Evolutionary conservation across 2,329 filamentous ascomycete species (phyloP), one percentile per base, ranked within the genome.

Genomic region (Cercospora brassicicola): DNA sequence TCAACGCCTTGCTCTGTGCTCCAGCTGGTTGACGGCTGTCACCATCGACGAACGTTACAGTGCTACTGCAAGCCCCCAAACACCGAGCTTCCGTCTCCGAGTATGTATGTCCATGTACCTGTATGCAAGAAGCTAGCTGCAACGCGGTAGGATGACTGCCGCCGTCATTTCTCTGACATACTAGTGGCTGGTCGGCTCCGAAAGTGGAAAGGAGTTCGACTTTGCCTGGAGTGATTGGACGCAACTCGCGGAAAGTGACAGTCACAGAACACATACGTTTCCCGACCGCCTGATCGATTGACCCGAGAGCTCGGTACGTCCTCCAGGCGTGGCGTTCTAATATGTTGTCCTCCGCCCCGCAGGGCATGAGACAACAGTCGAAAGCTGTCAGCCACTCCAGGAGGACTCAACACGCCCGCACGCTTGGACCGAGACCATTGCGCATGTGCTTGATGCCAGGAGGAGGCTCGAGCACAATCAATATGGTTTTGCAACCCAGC

Each of bases 381-480:
- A 28, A 61, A 28, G 18, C 36, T 42, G 36, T 20, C 18, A 26
- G 33, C 23, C 26, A 36, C 59, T 36, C 20, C 39, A 23, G 20
- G 33, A 23, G 33, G 10, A 13, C 59, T 42, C 61, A 42, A 5
- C 36, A n/a, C 13, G n/a, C 61, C 39, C 26, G 45, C 42, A 31
- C 33, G 30, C 23, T 42, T n/a, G 33, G 23, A 23, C 45, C 15
- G 30, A 56, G 10, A 36, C 45, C 30, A 23, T n/a, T 36, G 48
- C 11, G 11, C 48, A 55, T 4, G 4, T 42, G 33, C 30, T 45
- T 33, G 33, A 13, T 55, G 23, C 23, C 45, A 13, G 45, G 23
- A 55, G 48, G 48, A 56, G 61, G 61, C 30, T 42, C 61, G 61
- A 63, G 61, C 61, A 26, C 45, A 33, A 23, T 55, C 23, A 33